Conservation (phyloP, 768 basidiomycete species). For the Panellus pusillus region DNA sequence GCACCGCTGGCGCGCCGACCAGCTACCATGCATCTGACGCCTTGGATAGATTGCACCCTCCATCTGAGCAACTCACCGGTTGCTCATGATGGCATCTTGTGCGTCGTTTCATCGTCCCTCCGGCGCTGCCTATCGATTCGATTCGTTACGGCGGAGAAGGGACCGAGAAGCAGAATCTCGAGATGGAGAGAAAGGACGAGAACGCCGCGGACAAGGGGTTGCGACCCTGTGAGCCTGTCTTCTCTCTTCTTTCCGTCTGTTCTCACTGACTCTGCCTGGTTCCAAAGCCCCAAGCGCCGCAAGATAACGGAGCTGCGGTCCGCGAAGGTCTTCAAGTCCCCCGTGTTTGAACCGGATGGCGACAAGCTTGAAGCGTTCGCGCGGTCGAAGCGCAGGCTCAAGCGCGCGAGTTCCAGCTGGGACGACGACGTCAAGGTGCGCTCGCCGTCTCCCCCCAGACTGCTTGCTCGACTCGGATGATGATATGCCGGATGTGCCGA, state of each 20-base stretch:
- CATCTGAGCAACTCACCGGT: slow-evolving; percentile 53
- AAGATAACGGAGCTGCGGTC: slow-evolving; percentile 56
- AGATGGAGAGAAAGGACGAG: slow-evolving; percentile 57
- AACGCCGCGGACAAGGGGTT: slow-evolving; percentile 55
- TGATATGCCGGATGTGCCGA: slow-evolving; percentile 50
- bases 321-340: slow-evolving; percentile 55
- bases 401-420: slow-evolving; percentile 20
- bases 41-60: slow-evolving; percentile 49
- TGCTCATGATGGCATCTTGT: slow-evolving; percentile 63
- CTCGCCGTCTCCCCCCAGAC: slow-evolving; percentile 27
- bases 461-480: slow-evolving; percentile 41
- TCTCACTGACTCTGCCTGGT: neutral
- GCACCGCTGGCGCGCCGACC: slow-evolving; percentile 12
- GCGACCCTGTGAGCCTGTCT: slow-evolving; percentile 50
- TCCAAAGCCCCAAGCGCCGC: slow-evolving; percentile 65
- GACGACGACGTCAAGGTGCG: slow-evolving; percentile 25
- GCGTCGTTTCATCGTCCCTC: slow-evolving; percentile 21
- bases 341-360: slow-evolving; percentile 68
- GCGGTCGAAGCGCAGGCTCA: slow-evolving; percentile 34
- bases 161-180: slow-evolving; percentile 54
- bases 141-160: slow-evolving; percentile 46
- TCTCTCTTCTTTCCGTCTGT: neutral
- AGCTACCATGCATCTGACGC: neutral
- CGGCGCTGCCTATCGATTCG: neutral
- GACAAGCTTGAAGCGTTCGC: slow-evolving; percentile 52